phyloP scores from a whole-genome alignment of 306 rosid species.

The Inga laurina region DNA sequence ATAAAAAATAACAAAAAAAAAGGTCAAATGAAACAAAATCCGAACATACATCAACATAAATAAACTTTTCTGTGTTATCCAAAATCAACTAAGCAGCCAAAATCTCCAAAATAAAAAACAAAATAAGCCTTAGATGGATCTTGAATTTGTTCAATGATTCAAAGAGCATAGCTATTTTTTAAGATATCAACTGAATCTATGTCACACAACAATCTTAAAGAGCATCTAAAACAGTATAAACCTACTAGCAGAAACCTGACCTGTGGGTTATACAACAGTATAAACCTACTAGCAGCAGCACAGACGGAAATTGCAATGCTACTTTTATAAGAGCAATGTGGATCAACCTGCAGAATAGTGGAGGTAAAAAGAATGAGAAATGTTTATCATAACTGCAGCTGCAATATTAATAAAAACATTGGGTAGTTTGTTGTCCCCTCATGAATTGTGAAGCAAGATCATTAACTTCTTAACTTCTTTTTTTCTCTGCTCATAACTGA shows the following conservation, averaged over 20 bases:
- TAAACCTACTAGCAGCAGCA: conserved; percentile 81
- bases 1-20: neutral
- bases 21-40: neutral
- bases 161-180: neutral
- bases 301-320: conserved; percentile 61
- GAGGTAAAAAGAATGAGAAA: conserved; percentile 31
- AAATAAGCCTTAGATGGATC: neutral
- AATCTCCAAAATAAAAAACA: neutral
- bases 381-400: conserved; percentile 2
- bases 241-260: conserved; percentile 63
- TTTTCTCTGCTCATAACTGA: neutral
- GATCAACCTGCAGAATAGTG: conserved; percentile 75
- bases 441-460: conserved; percentile 28
- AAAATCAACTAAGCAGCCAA: neutral
- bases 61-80: neutral
- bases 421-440: neutral
- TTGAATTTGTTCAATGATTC: neutral
- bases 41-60: neutral
- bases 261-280: conserved; percentile 78
- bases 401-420: conserved; percentile 20
- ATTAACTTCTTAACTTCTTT: neutral
- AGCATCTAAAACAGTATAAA: conserved; percentile 52
- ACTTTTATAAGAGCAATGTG: conserved; percentile 89
- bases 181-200: neutral
- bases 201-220: neutral